phyloP scores from a whole-genome alignment of 805 yeast genomes.

The Candida pseudofarinosa region DNA sequence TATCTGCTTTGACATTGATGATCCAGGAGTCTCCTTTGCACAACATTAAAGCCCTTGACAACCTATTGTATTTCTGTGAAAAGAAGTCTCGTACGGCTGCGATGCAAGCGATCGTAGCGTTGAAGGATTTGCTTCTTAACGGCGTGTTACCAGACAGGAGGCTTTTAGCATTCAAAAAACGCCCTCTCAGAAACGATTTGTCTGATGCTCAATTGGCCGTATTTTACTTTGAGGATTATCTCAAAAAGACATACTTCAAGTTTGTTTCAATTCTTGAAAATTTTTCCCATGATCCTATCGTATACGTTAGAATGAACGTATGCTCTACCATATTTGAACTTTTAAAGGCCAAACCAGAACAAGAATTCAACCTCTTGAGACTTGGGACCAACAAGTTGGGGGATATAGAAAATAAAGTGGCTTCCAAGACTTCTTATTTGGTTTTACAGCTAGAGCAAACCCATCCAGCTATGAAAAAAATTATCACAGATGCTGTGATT shows the following conservation, averaged over 20 bases:
- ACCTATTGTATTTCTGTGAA: constrained; percentile 70
- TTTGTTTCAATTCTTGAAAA: constrained; percentile 73
- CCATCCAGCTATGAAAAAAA: constrained; percentile 93
- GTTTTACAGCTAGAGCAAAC: constrained; percentile 77
- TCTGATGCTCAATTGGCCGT: constrained; percentile 55
- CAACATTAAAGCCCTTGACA: constrained; percentile 78
- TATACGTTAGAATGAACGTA: constrained; percentile 77
- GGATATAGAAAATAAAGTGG: constrained; percentile 85
- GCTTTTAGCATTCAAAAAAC: constrained; percentile 69
- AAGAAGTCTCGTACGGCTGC: constrained; percentile 94
- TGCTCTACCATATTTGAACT: constrained; percentile 76
- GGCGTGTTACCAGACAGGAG: constrained; percentile 88
- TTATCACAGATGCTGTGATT: constrained; percentile 72
- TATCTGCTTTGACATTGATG: constrained; percentile 87
- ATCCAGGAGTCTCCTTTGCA: constrained; percentile 95
- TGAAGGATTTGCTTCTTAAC: constrained; percentile 80
- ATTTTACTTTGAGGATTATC: constrained; percentile 84
- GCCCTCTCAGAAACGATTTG: constrained; percentile 48
- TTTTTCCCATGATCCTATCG: constrained; percentile 85
- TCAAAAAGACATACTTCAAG: constrained; percentile 72
- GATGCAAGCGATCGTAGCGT: constrained; percentile 81
- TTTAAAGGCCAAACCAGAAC: constrained; percentile 86
- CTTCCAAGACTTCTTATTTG: constrained; percentile 82
- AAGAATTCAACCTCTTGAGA: constrained; percentile 84
- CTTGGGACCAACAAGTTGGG: constrained; percentile 93